phyloP scores from a whole-genome alignment of 306 rosid genomes.

The Sechiopsis laciniata region DNA sequence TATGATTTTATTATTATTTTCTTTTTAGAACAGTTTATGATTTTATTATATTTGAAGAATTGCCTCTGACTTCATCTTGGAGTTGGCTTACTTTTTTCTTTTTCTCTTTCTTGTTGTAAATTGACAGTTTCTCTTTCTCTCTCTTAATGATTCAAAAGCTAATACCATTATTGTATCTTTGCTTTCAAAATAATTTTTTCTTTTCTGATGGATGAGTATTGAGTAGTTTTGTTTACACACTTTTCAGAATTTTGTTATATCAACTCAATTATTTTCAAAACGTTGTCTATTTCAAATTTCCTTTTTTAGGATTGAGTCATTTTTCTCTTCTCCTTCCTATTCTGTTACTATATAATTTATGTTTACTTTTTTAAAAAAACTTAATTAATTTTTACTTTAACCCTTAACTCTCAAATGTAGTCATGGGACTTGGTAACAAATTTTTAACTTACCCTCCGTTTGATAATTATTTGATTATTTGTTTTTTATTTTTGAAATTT shows the following conservation, averaged over 20 bases:
- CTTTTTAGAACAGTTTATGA: background rate
- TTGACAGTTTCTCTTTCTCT: background rate
- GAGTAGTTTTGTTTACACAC: background rate
- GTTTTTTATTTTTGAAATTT: too few relatives aligned
- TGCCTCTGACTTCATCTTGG: background rate
- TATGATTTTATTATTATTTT: background rate
- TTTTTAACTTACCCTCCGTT: too few relatives aligned
- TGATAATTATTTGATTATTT: too few relatives aligned
- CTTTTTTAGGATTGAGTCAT: background rate
- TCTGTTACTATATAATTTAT: background rate
- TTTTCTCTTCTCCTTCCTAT: background rate
- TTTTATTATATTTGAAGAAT: constrained; percentile 4
- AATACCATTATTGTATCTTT: background rate
- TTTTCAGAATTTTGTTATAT: constrained; percentile 2
- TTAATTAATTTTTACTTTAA: too few relatives aligned
- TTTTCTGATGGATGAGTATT: background rate
- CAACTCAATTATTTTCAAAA: background rate
- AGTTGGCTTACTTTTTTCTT: background rate
- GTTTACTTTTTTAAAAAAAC: too few relatives aligned
- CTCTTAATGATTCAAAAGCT: background rate
- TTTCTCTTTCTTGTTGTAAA: background rate
- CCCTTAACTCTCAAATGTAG: too few relatives aligned
- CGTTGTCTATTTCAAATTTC: background rate
- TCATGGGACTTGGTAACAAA: too few relatives aligned
- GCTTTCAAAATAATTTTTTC: constrained; percentile 11